Conservation (phyloP, 2,329 filamentous ascomycete species). For the Neospermospora avenae region DNA sequence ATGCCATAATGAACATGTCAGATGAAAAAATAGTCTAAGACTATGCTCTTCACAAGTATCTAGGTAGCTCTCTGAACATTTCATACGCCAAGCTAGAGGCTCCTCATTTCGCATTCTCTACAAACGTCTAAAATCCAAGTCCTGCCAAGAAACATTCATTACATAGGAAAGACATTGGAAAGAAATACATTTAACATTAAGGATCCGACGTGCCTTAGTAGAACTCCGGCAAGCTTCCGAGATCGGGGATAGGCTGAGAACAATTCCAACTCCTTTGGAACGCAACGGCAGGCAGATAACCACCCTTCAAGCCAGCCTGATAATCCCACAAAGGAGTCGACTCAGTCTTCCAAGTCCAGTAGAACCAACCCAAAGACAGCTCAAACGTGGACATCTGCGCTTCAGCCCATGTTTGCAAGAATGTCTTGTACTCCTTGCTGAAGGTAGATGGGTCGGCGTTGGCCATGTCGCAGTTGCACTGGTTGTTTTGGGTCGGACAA, state of each 20-base stretch:
- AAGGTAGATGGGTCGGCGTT: conserved; percentile 73
- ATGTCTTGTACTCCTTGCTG: conserved; percentile 73
- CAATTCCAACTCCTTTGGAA: conserved; percentile 69
- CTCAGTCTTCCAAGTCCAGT: conserved; percentile 98
- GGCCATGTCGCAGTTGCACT: conserved; percentile 71
- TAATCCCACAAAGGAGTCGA: conserved; percentile 86
- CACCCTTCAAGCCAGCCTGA: conserved; percentile 70
- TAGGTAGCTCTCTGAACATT: too few relatives aligned
- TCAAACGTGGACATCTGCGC: conserved; percentile 96
- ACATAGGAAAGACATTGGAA: too few relatives aligned
- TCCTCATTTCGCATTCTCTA: too few relatives aligned
- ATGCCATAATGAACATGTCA: too few relatives aligned
- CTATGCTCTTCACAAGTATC: too few relatives aligned
- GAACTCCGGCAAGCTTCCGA: conserved; percentile 49
- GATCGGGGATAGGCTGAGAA: conserved; percentile 50
- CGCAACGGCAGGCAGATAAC: conserved; percentile 73
- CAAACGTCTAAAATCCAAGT: too few relatives aligned
- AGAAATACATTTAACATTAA: too few relatives aligned
- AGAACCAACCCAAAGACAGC: conserved; percentile 94
- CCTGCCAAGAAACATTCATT: too few relatives aligned
- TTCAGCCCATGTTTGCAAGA: conserved; percentile 84
- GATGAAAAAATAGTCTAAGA: too few relatives aligned
- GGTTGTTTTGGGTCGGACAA: conserved; percentile 66
- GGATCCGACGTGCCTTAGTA: too few relatives aligned
- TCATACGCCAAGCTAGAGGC: too few relatives aligned